These are phyloP conservation scores for Fusarium fracticaudum DNA, from an alignment of 2,329 filamentous ascomycete genomes.

Conservation along the genomic window DNA sequence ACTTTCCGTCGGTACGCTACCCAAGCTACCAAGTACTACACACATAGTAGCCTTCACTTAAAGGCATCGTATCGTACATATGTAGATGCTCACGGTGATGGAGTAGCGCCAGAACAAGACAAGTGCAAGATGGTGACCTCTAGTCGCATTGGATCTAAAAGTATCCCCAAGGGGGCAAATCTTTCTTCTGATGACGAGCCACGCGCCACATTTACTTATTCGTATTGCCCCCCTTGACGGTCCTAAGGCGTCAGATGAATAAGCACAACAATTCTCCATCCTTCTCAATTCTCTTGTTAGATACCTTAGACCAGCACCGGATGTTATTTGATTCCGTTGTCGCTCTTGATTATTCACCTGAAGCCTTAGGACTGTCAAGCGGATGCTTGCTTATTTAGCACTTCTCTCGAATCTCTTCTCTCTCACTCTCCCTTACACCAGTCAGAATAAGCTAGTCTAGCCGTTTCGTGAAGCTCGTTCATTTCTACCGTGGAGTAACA, in stretches of 20 bases:
- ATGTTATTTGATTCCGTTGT: too few species aligned
- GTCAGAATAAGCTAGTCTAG: constrained; percentile 1
- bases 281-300: too few species aligned
- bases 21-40: background rate
- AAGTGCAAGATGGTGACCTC: background rate
- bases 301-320: too few species aligned
- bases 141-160: background rate
- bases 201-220: background rate
- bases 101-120: constrained; percentile 7
- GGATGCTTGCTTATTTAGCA: background rate
- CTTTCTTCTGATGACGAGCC: background rate
- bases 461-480: background rate
- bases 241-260: too few species aligned
- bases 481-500: background rate
- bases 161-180: background rate
- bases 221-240: background rate
- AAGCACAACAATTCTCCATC: too few species aligned
- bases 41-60: background rate
- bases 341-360: too few species aligned
- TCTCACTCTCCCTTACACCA: constrained; percentile 3
- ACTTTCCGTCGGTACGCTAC: constrained; percentile 28
- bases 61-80: background rate
- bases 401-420: background rate
- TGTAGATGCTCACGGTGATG: background rate
- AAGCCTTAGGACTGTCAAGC: too few species aligned